Percentiles rank a stretch among this genome's conserved stretches.
These are phyloP conservation scores for Fusarium camptoceras DNA, from an alignment of 2,329 filamentous ascomycete genomes.

Conservation along the genomic window DNA sequence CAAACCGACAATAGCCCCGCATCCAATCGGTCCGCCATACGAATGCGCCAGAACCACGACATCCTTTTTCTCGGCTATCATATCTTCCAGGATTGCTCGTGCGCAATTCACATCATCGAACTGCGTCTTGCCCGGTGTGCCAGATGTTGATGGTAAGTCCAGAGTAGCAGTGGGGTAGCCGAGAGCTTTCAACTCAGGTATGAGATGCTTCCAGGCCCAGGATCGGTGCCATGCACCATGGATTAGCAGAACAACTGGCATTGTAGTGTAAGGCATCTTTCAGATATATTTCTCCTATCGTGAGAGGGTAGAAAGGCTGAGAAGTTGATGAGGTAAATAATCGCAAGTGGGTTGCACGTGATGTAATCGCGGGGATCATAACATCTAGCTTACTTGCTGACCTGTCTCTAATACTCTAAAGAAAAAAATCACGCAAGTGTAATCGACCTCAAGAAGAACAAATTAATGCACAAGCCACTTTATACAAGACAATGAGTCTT, in stretches of 20 bases:
- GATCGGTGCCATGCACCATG: not conserved
- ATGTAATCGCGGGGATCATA: too few relatives aligned
- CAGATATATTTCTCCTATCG: accelerated
- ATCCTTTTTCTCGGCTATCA: not conserved
- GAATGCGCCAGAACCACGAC: not conserved
- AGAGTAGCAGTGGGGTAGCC: not conserved
- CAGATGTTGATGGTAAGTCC: not conserved
- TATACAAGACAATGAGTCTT: too few relatives aligned
- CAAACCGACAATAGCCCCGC: not conserved
- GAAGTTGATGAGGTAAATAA: not conserved
- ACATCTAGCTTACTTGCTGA: too few relatives aligned
- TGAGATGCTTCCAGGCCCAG: not conserved
- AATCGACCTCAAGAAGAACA: too few relatives aligned
- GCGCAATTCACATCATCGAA: not conserved
- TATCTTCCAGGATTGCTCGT: accelerated
- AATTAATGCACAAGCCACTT: too few relatives aligned
- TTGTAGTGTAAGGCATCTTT: not conserved
- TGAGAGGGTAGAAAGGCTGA: not conserved
- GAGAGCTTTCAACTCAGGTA: not conserved
- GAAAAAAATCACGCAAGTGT: too few relatives aligned
- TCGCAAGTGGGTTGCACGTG: too few relatives aligned
- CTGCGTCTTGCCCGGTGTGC: not conserved
- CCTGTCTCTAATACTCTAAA: too few relatives aligned
- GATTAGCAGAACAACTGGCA: accelerated
- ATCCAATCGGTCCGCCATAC: not conserved